Evolutionary conservation across 371 early-diverging fungal species (phyloP).

Genomic region (Zychaea mexicana): DNA sequence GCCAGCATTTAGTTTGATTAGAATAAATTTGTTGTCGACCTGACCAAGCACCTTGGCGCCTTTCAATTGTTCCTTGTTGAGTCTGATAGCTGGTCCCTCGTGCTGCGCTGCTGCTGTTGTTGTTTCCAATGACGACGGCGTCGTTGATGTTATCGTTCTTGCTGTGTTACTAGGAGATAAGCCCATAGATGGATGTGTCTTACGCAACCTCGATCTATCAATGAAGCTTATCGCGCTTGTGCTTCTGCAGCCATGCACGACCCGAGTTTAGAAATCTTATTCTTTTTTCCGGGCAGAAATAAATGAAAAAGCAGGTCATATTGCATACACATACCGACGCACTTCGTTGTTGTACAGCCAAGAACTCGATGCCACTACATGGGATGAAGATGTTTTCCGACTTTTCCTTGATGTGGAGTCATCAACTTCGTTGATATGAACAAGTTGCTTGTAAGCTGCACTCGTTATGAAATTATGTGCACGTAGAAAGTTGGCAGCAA

Average conservation of each 20-base stretch:
- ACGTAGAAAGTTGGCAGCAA: slow-evolving; percentile 11
- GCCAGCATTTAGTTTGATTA: slow-evolving; percentile 27
- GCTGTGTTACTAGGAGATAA: neutral
- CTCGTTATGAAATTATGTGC: slow-evolving; percentile 7
- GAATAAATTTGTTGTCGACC: slow-evolving; percentile 71
- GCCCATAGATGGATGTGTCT: neutral
- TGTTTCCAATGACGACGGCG: neutral
- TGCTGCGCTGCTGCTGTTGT: neutral
- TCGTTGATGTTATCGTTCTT: neutral
- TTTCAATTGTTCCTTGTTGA: slow-evolving; percentile 38
- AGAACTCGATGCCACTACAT: neutral
- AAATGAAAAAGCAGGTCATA: no score
- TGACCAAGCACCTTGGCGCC: slow-evolving; percentile 57
- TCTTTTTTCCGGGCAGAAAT: neutral
- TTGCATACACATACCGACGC: neutral
- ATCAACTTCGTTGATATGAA: neutral
- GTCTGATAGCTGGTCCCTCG: slow-evolving; percentile 7
- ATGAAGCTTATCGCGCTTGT: neutral
- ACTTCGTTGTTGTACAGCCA: neutral
- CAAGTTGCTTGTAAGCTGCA: neutral
- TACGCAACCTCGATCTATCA: neutral
- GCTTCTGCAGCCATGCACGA: neutral
- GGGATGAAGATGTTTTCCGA: neutral
- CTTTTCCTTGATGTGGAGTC: neutral
- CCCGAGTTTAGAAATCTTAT: neutral